Percentiles rank a stretch among this genome's conserved stretches.
These are phyloP conservation scores for Epichloe festucae DNA, from an alignment of 2,329 filamentous ascomycete genomes.

Conservation along the genomic window DNA sequence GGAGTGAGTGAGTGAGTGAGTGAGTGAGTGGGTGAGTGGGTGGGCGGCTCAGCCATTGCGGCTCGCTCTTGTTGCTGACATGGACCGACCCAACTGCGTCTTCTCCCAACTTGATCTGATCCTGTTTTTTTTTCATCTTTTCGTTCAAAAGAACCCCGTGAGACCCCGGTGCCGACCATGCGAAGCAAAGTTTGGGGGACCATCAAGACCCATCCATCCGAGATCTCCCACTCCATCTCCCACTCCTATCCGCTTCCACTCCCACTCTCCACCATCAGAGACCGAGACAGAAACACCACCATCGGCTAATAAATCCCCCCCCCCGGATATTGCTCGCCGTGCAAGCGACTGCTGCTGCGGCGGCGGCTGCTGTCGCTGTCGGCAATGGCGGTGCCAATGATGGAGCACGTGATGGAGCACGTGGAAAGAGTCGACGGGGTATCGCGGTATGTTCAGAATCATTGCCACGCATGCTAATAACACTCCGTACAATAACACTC, in stretches of 20 bases:
- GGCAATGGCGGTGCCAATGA: constrained; percentile 4
- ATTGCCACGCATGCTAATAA: not conserved
- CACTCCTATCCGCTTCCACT: not conserved
- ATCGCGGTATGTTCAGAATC: constrained; percentile 1
- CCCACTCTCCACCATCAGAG: not conserved
- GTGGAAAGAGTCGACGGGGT: constrained; percentile 3
- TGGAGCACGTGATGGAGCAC: constrained; percentile 6
- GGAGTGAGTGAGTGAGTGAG: not conserved
- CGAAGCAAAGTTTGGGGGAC: not conserved
- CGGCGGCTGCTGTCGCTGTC: constrained; percentile 1
- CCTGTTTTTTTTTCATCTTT: not conserved
- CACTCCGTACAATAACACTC: not conserved
- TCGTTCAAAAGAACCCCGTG: not conserved
- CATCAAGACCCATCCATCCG: not conserved
- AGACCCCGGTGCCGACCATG: not conserved
- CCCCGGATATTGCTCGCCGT: constrained; percentile 1
- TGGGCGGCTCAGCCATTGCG: not conserved
- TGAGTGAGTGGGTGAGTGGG: not conserved
- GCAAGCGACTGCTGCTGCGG: not conserved
- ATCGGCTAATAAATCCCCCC: not conserved
- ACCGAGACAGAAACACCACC: not conserved
- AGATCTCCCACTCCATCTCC: not conserved
- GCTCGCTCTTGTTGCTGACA: constrained; percentile 1
- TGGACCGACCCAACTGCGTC: not conserved
- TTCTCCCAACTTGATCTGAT: not conserved